These are phyloP conservation scores for Apiospora rasikravindrae DNA, from an alignment of 2,329 filamentous ascomycete species.

Conservation along the genomic window DNA sequence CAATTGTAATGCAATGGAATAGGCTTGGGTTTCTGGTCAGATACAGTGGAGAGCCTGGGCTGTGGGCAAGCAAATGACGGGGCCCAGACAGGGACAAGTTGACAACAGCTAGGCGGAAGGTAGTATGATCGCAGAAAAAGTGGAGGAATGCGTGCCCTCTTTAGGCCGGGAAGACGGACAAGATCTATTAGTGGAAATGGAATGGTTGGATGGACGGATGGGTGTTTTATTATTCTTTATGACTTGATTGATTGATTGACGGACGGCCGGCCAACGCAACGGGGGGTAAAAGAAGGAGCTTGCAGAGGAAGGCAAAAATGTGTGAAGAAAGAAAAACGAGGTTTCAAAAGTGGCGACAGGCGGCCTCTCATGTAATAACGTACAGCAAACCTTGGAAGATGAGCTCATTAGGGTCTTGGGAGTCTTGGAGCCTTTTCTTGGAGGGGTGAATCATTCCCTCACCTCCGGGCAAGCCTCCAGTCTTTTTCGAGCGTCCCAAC, in stretches of 20 bases:
- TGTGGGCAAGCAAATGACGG: constrained; percentile 2
- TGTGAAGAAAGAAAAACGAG: background rate
- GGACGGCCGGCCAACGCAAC: too few species aligned
- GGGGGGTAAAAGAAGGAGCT: background rate
- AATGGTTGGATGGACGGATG: background rate
- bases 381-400: constrained; percentile 14
- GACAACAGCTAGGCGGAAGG: constrained; percentile 14
- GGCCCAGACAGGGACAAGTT: constrained; percentile 8
- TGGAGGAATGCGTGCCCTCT: background rate
- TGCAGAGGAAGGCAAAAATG: background rate
- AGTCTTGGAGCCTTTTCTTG: background rate
- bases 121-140: constrained; percentile 15
- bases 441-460: background rate
- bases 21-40: background rate
- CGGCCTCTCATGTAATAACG: constrained; percentile 17
- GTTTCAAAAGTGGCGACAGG: constrained; percentile 2
- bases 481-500: background rate
- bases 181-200: constrained; percentile 13
- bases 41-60: background rate
- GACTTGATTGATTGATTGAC: background rate
- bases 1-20: constrained; percentile 11
- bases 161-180: background rate
- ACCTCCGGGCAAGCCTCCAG: background rate
- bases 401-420: constrained; percentile 14
- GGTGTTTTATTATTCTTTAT: background rate